Evolutionary conservation across 768 basidiomycete genomes (phyloP).

Genomic region (Heimioporus sp.): DNA sequence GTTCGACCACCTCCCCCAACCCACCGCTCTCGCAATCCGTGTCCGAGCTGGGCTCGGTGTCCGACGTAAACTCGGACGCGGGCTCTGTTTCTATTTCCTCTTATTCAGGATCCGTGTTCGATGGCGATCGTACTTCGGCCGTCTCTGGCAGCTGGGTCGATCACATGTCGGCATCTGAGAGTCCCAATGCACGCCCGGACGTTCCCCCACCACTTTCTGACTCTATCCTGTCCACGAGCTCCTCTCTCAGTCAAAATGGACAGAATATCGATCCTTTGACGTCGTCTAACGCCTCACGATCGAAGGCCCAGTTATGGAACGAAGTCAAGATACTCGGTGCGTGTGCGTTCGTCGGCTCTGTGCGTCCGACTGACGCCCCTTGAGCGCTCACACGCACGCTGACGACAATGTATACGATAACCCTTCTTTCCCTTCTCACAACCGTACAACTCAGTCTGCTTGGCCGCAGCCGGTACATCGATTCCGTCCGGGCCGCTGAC

Average conservation of each 20-base stretch:
- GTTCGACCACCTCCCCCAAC: background rate
- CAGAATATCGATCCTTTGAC: slow-evolving; percentile 2
- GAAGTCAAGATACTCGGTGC: slow-evolving; percentile 80
- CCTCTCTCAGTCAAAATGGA: slow-evolving; percentile 28
- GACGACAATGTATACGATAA: slow-evolving; percentile 82
- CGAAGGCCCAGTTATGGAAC: slow-evolving; percentile 87
- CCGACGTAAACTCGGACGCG: slow-evolving; percentile 44
- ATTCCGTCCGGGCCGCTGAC: slow-evolving; percentile 60
- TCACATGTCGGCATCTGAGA: slow-evolving; percentile 29
- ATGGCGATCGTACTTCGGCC: slow-evolving; percentile 36
- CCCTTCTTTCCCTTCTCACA: slow-evolving; percentile 84
- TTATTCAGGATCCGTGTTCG: slow-evolving; percentile 34
- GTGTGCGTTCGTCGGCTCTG: slow-evolving; percentile 37
- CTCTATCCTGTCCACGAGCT: slow-evolving; percentile 39
- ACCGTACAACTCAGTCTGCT: slow-evolving; percentile 84
- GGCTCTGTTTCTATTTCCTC: slow-evolving; percentile 42
- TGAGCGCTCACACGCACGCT: slow-evolving; percentile 85
- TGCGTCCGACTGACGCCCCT: slow-evolving; percentile 1
- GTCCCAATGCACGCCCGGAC: slow-evolving; percentile 2
- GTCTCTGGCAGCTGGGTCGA: slow-evolving; percentile 47
- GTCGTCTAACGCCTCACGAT: slow-evolving; percentile 34
- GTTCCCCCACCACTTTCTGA: slow-evolving; percentile 34
- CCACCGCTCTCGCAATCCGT: slow-evolving; percentile 29
- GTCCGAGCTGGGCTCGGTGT: slow-evolving; percentile 36
- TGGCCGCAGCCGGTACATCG: slow-evolving; percentile 77